Evolutionary conservation across 225 moss, liverwort and hornwort genomes (phyloP).

Genomic region (Pleurozium schreberi): DNA sequence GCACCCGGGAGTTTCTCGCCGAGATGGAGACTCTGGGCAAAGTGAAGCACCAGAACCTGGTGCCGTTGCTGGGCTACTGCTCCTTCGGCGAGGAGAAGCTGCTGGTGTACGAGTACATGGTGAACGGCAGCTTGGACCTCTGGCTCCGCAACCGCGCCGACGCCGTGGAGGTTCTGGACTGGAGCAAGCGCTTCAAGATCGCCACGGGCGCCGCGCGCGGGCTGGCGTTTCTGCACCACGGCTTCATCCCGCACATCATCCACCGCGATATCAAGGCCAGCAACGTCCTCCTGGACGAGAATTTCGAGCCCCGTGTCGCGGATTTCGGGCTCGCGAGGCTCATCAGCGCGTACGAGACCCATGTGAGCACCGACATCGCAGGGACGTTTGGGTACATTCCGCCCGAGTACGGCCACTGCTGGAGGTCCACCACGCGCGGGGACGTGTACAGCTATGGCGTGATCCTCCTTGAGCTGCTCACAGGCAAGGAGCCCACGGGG

Average conservation of each 20-base stretch:
- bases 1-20: conserved; percentile 75
- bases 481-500: conserved; percentile 53
- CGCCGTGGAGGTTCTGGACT: conserved; percentile 63
- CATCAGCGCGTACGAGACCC: conserved; percentile 55
- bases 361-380: conserved; percentile 44
- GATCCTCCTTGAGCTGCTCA: conserved; percentile 40
- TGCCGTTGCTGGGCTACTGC: conserved; percentile 72
- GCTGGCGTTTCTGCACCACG: conserved; percentile 71
- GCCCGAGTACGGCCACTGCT: conserved; percentile 55
- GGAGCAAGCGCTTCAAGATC: conserved; percentile 74
- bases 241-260: conserved; percentile 85
- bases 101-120: conserved; percentile 89
- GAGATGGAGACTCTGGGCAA: conserved; percentile 93
- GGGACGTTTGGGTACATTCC: conserved; percentile 60
- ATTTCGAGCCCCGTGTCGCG: conserved; percentile 74
- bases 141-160: conserved; percentile 84
- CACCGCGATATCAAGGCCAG: conserved; percentile 87
- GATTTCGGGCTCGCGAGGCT: conserved; percentile 68
- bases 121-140: conserved; percentile 76
- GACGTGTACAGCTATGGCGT: conserved; percentile 73
- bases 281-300: conserved; percentile 68
- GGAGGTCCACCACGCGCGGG: conserved; percentile 46
- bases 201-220: conserved; percentile 73
- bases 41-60: conserved; percentile 77
- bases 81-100: conserved; percentile 92